Base-by-base conservation (phyloP, 805 yeast genomes). In the Ogataea ramenticola region DNA sequence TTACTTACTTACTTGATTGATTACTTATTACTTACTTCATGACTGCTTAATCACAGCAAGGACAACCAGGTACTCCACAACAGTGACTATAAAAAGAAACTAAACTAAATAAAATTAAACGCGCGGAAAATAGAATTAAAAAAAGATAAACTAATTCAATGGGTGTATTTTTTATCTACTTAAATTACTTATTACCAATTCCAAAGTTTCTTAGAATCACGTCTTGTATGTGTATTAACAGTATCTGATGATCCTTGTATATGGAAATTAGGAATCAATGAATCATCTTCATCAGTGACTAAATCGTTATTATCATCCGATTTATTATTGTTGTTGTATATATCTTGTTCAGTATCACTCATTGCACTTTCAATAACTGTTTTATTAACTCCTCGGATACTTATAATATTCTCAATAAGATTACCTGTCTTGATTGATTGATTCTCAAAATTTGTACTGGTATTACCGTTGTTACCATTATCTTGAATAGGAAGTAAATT, bases 341-440 rank as follows among this genome's bases (percentile, higher is more conserved):
- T 17, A 27, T 12, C 55, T 6, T 44, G 51, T 20, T 76, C 79
- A 35, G 69, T 67, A 44, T 67, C 74, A 49, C 56, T 56, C 36
- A 75, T 62, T 6, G 74, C 71, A 43, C 79, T 82, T 53, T 84
- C 91, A 54, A 88, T 87, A 48, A 88, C 85, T 3, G 95, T 87
- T 68, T 88, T 88, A 54, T 79, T 80, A 19, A 86, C 85, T 43
- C 96, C 96, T 57, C 82, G 80, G 24, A 84, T 84, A 41, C 82
- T 84, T n/a, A 88, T 79, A 16, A 88, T 82, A 35, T 86, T 79
- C 64, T 88, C 96, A 43, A 86, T 75, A 43, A 88, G 80, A 9
- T 91, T 82, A 16, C 80, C 80, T 11, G 81, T 73, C 39, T 45
- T 48, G 16, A 50, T 39, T 2, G 55, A 47, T 11, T 43, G 48